A percentile compares a stretch with the other conserved stretches of the same genome.
Evolutionary conservation across 495 filamentous ascomycete genomes (phyloP).

Genomic region (Tuber brumale): DNA sequence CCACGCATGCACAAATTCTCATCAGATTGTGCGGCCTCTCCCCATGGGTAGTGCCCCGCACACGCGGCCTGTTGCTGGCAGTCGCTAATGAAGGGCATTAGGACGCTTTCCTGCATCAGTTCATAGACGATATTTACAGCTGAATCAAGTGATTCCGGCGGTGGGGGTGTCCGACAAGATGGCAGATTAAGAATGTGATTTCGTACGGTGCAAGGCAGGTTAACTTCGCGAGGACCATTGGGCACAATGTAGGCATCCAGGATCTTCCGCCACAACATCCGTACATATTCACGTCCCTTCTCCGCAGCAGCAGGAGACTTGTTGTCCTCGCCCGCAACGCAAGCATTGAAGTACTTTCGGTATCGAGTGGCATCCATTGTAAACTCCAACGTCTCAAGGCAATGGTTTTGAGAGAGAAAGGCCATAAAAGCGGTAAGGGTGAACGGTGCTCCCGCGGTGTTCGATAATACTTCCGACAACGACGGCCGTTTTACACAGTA

Average conservation of each 20-base stretch:
- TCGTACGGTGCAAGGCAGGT: conserved; percentile 78
- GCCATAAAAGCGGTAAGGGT: conserved; percentile 93
- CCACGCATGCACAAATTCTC: conserved; percentile 42
- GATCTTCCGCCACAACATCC: conserved; percentile 63
- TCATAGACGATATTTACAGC: conserved; percentile 90
- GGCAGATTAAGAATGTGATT: conserved; percentile 66
- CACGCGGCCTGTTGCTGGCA: conserved; percentile 43
- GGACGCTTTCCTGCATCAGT: conserved; percentile 92
- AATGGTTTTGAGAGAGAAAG: conserved; percentile 96
- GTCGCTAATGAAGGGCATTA: conserved; percentile 71
- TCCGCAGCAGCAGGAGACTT: conserved; percentile 46
- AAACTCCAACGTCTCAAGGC: conserved; percentile 93
- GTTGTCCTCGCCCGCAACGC: conserved; percentile 45
- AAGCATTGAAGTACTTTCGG: conserved; percentile 60
- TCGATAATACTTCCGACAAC: conserved; percentile 77
- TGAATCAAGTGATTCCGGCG: conserved; percentile 70
- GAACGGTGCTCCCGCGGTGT: conserved; percentile 81
- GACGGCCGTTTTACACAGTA: conserved; percentile 72
- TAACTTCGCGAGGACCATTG: conserved; percentile 82
- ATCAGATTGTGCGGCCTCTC: conserved; percentile 33
- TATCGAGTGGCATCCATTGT: conserved; percentile 94
- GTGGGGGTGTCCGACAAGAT: conserved; percentile 58
- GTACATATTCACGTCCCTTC: conserved; percentile 62
- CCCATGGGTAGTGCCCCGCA: conserved; percentile 41
- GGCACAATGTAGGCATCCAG: conserved; percentile 70